A percentile compares a stretch with the other conserved stretches of the same genome.
Conservation (phyloP, 2,329 filamentous ascomycete species). For the Bipolaris victoriae region DNA sequence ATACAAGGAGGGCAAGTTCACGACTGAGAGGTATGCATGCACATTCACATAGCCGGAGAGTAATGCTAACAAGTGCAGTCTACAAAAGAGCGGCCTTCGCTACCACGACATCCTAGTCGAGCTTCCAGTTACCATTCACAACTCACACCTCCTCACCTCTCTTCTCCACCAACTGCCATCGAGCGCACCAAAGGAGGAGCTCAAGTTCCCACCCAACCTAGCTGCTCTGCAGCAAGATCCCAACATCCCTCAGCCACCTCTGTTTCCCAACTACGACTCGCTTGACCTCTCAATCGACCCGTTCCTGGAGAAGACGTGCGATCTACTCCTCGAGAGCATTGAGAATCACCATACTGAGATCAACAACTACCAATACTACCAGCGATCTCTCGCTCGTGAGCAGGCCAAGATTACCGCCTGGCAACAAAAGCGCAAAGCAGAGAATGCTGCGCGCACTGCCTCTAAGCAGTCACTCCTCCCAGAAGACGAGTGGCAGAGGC, state of each 20-base stretch:
- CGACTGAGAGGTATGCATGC: slow-evolving; percentile 79
- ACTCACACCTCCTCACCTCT: slow-evolving; percentile 94
- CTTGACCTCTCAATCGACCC: slow-evolving; percentile 95
- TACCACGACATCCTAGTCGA: slow-evolving; percentile 95
- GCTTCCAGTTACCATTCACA: slow-evolving; percentile 87
- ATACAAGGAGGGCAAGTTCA: slow-evolving; percentile 98
- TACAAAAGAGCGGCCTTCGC: slow-evolving; percentile 91
- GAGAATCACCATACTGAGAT: slow-evolving; percentile 98
- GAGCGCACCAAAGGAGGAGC: slow-evolving; percentile 67
- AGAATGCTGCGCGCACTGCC: slow-evolving; percentile 83
- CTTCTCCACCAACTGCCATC: slow-evolving; percentile 91
- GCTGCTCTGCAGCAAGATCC: slow-evolving; percentile 74
- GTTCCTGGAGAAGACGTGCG: slow-evolving; percentile 97
- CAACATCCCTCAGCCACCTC: slow-evolving; percentile 64
- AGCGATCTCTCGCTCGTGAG: slow-evolving; percentile 89
- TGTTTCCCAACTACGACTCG: slow-evolving; percentile 86
- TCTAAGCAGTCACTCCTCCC: slow-evolving; percentile 89
- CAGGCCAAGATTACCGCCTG: slow-evolving; percentile 96
- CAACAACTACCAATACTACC: slow-evolving; percentile 99
- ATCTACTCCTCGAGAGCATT: slow-evolving; percentile 93
- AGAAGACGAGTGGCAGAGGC: slow-evolving; percentile 96
- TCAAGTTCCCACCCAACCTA: slow-evolving; percentile 79
- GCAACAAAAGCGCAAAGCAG: slow-evolving; percentile 95
- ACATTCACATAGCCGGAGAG: slow-evolving; percentile 44
- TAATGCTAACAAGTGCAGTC: slow-evolving; percentile 58